Evolutionary conservation across 1,139 yeast species (phyloP).

Genomic region (Martiniozyma asiatica): DNA sequence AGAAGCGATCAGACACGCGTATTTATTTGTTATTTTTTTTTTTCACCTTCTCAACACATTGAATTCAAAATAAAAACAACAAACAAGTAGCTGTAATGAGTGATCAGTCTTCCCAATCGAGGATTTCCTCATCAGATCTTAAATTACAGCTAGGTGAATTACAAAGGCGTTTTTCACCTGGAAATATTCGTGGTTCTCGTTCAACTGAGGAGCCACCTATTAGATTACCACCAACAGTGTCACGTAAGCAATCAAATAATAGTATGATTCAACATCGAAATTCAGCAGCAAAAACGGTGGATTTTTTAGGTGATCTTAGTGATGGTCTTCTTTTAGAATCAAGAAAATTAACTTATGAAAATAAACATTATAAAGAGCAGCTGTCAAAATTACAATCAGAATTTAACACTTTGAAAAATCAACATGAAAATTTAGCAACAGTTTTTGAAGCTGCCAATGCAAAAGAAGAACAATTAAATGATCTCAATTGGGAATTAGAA

Average conservation of each 20-base stretch:
- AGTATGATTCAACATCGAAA: background rate
- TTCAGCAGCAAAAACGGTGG: slow-evolving; percentile 34
- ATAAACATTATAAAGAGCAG: slow-evolving; percentile 36
- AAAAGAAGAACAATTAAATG: slow-evolving; percentile 34
- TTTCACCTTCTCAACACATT: background rate
- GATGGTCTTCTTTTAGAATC: slow-evolving; percentile 72
- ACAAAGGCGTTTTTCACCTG: slow-evolving; percentile 23
- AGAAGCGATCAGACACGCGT: too few species aligned
- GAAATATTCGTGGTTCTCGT: slow-evolving; percentile 5
- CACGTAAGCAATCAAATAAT: background rate
- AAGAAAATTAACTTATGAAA: slow-evolving; percentile 63
- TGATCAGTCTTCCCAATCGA: too few species aligned
- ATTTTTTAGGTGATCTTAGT: slow-evolving; percentile 73
- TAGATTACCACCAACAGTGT: slow-evolving; percentile 13
- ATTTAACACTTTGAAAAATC: slow-evolving; percentile 23
- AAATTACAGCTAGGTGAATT: slow-evolving; percentile 51
- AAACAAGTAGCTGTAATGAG: background rate
- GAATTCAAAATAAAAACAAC: background rate
- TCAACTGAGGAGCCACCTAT: slow-evolving; percentile 18
- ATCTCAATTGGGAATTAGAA: slow-evolving; percentile 64
- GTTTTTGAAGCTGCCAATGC: slow-evolving; percentile 14
- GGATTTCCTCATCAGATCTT: slow-evolving; percentile 29
- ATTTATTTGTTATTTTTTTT: background rate
- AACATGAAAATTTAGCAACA: slow-evolving; percentile 21
- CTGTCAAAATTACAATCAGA: slow-evolving; percentile 29